Percentiles rank a stretch among this genome's conserved stretches.
phyloP scores from a whole-genome alignment of 1,284 basidiomycete species.

The Singerocomus rubriflavus region DNA sequence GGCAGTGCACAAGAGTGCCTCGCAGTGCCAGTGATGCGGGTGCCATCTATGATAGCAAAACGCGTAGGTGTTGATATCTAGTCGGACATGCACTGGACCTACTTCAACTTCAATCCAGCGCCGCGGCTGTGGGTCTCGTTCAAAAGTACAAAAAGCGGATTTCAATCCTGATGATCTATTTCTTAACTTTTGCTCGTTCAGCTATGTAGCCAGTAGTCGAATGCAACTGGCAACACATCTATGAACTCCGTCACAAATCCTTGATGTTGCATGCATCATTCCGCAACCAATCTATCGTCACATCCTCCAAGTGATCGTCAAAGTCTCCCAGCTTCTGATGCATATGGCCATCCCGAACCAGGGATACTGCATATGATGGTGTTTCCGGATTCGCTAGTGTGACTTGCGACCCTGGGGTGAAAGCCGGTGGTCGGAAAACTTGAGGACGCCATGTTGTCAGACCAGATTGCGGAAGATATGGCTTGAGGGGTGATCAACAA shows the following conservation, averaged over 20 bases:
- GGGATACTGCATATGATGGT: slow-evolving; percentile 43
- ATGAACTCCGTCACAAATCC: slow-evolving; percentile 13
- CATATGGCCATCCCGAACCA: slow-evolving; percentile 46
- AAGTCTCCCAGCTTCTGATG: slow-evolving; percentile 68
- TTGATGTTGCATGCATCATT: slow-evolving; percentile 46
- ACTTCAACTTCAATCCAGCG: no score
- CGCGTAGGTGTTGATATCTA: background rate
- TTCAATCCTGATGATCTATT: no score
- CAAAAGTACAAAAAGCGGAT: no score
- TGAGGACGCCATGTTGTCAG: slow-evolving; percentile 46
- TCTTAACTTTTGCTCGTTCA: no score
- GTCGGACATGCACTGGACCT: no score
- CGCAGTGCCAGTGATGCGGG: slow-evolving; percentile 27
- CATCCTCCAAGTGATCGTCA: slow-evolving; percentile 75
- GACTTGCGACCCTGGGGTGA: slow-evolving; percentile 45
- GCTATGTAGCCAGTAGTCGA: background rate
- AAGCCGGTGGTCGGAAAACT: slow-evolving; percentile 37
- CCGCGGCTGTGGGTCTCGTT: no score
- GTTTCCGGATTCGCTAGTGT: slow-evolving; percentile 42
- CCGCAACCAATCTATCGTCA: slow-evolving; percentile 63
- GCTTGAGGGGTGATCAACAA: slow-evolving; percentile 33
- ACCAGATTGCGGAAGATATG: slow-evolving; percentile 42
- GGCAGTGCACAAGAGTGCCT: slow-evolving; percentile 61
- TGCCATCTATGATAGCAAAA: slow-evolving; percentile 8
- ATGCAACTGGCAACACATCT: background rate